Conservation (phyloP, 164 flowering plant species). For the Malania oleifera region DNA sequence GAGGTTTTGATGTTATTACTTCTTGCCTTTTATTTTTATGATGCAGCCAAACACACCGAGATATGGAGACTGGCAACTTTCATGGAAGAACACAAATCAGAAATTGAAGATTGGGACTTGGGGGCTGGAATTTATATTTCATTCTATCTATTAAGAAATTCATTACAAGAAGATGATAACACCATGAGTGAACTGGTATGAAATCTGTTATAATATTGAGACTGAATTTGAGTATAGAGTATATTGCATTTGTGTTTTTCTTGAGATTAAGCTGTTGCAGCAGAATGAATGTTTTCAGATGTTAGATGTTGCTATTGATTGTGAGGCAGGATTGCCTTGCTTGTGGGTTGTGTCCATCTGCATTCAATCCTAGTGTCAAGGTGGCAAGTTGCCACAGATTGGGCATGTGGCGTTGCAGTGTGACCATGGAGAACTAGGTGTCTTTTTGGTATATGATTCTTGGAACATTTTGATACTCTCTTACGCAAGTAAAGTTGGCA, state of each 20-base stretch:
- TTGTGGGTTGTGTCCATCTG: not conserved
- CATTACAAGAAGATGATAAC: constrained; percentile 51
- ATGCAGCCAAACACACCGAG: constrained; percentile 70
- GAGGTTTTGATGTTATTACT: not conserved
- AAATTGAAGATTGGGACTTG: constrained; percentile 96
- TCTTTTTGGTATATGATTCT: no score
- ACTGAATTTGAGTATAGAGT: not conserved
- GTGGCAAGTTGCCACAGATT: no score
- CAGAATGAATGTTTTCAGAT: not conserved
- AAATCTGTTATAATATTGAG: not conserved
- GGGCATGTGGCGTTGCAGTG: no score
- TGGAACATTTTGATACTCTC: no score
- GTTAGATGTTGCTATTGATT: not conserved
- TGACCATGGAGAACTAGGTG: no score
- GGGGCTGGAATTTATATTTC: constrained; percentile 93
- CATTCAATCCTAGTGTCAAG: not conserved
- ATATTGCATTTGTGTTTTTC: not conserved
- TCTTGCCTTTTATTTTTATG: not conserved
- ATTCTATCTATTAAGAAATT: constrained; percentile 57
- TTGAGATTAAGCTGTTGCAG: not conserved
- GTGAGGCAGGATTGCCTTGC: not conserved
- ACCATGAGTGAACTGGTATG: constrained; percentile 61
- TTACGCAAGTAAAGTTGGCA: no score
- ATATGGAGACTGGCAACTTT: constrained; percentile 68
- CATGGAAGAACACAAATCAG: constrained; percentile 92